A percentile compares a stretch with the other conserved stretches of the same genome.
Evolutionary conservation across 129 eudicot genomes (phyloP).

Genomic region (Flaveria sonorensis): DNA sequence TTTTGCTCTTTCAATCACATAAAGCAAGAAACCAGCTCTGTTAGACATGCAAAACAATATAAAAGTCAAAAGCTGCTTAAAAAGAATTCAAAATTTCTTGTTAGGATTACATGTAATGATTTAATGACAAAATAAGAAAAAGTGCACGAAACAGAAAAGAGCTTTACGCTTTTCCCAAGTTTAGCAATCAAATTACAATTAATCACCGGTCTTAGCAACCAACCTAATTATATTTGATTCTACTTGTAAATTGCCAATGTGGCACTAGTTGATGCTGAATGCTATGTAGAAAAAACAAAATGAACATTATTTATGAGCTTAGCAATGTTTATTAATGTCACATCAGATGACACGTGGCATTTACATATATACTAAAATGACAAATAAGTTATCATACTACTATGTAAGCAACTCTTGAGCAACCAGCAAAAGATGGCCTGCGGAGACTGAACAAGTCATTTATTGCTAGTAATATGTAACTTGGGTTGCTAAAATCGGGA

Average conservation of each 20-base stretch:
- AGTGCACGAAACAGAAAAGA: background rate
- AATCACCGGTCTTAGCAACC: background rate
- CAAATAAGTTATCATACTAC: background rate
- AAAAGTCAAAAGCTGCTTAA: slow-evolving; percentile 4
- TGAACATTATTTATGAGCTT: too few species aligned
- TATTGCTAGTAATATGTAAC: background rate
- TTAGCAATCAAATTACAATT: background rate
- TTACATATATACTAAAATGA: background rate
- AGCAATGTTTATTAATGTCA: background rate
- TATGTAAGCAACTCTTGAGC: background rate
- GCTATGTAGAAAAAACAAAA: background rate
- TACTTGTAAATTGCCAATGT: background rate
- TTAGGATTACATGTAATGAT: background rate
- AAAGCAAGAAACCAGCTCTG: slow-evolving; percentile 92
- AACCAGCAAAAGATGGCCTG: too few species aligned
- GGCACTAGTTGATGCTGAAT: too few species aligned
- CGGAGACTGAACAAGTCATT: background rate
- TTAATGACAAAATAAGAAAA: background rate
- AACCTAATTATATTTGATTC: background rate
- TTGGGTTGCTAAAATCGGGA: too few species aligned
- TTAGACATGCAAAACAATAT: slow-evolving; percentile 20
- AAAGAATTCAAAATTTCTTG: slow-evolving; percentile 19
- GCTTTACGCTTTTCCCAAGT: background rate
- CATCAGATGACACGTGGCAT: too few species aligned
- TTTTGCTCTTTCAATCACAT: slow-evolving; percentile 86